Evolutionary conservation across 208 protist species (phyloP).

Genomic region (Phytomonas francai): DNA sequence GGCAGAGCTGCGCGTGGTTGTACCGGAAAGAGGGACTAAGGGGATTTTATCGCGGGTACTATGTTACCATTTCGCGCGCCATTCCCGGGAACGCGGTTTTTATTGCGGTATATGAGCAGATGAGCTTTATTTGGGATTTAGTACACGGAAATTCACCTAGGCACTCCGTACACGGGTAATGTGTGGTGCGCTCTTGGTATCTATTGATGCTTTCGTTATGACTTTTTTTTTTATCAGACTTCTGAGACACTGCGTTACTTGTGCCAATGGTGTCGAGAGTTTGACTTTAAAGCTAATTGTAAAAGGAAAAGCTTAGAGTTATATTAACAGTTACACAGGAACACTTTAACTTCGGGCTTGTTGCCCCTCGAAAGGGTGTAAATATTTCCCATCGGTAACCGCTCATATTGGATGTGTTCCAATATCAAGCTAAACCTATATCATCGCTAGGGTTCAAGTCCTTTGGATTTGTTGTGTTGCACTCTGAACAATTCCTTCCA

Average conservation of each 20-base stretch:
- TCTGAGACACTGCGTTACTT: background rate
- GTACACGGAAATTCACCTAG: slow-evolving; percentile 7
- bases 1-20: slow-evolving; percentile 55
- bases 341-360: background rate
- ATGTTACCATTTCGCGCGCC: slow-evolving; percentile 79
- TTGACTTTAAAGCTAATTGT: background rate
- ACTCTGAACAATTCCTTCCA: background rate
- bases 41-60: slow-evolving; percentile 81
- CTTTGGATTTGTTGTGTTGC: background rate
- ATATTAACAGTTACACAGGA: background rate
- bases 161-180: background rate
- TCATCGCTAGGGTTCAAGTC: background rate
- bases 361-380: background rate
- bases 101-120: slow-evolving; percentile 86
- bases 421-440: background rate
- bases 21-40: slow-evolving; percentile 80
- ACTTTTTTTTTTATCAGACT: background rate
- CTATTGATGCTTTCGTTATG: background rate
- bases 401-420: background rate
- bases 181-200: background rate
- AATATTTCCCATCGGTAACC: background rate
- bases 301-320: slow-evolving; percentile 2
- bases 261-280: background rate
- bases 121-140: slow-evolving; percentile 57
- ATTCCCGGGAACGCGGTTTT: slow-evolving; percentile 89